Base-by-base conservation (phyloP, 495 filamentous ascomycete species). In the Lasiosphaeriaceae sp. region DNA sequence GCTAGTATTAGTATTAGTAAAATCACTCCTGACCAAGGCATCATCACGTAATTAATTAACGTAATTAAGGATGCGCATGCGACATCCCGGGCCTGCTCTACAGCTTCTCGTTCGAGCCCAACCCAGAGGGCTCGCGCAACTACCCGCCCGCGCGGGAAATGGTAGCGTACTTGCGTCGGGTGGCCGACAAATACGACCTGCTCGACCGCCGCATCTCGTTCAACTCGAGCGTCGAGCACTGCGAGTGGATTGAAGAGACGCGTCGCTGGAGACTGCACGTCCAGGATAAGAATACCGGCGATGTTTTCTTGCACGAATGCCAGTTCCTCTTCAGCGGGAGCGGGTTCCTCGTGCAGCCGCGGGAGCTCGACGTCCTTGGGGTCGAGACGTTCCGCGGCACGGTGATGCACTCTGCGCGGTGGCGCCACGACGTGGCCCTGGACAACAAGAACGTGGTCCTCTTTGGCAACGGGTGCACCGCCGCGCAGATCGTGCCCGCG, bases 381-480 rank as follows among this genome's bases (percentile, higher is more conserved):
- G 66, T 77, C 34, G 79, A 85, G 11, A 59, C 57, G 0, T 87
- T 86, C 60, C 45, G 77, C 58, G 85, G 85, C 2, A 59, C 67
- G 1, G 73, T 85, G 44, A 76, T 83, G 43, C 85, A 88, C 58
- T 80, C 85, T 1, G 80, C 82, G 6, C 66, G 79, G 22, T 88
- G 85, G 85, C 58, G 80, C 39, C 59, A 72, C 14, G 60, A 66
- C 6, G 61, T 79, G 16, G 69, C 80, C 34, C 64, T 83, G 31
- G 58, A 62, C 7, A 72, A 69, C 17, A 86, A 86, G 59, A 66
- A 79, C 43, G 77, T 88, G 6, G 72, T 84, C 39, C 73, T 88
- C 21, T 65, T 88, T 50, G 85, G 85, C 3, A 84, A 84, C 11
- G 85, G 85, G 9, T 88, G 83, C 64, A 82, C 65, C 21, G 76